phyloP scores from a whole-genome alignment of 1,284 basidiomycete genomes.

The Fomitopsis betulina region DNA sequence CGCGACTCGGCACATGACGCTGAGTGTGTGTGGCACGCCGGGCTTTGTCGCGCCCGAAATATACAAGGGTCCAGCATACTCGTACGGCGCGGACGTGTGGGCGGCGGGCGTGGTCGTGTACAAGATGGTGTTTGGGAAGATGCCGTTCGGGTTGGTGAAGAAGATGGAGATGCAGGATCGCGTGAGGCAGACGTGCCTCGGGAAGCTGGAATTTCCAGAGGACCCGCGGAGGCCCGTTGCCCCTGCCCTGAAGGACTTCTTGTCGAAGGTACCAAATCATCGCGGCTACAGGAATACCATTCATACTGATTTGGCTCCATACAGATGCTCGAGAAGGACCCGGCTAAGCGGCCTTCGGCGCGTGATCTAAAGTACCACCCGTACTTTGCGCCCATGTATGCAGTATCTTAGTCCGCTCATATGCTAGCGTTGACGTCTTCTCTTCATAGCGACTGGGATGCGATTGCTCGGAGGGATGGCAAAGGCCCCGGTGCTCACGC shows the following conservation, averaged over 20 bases:
- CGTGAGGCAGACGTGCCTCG: not conserved
- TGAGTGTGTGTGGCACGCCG: slow-evolving; percentile 4
- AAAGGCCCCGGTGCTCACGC: not conserved
- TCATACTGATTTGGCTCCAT: not conserved
- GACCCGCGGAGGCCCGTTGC: not conserved
- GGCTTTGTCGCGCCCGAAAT: slow-evolving; percentile 27
- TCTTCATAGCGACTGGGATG: not conserved
- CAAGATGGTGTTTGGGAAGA: slow-evolving; percentile 47
- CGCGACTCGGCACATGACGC: not conserved
- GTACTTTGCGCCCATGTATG: not conserved
- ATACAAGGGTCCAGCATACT: slow-evolving; percentile 35
- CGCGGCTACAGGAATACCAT: not conserved
- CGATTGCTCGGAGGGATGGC: not conserved
- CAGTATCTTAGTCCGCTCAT: too few relatives aligned
- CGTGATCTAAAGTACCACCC: not conserved
- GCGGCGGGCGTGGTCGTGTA: slow-evolving; percentile 58
- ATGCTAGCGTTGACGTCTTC: not conserved
- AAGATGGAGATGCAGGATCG: slow-evolving; percentile 1
- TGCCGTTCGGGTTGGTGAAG: not conserved
- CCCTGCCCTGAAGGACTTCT: not conserved
- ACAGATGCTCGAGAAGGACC: not conserved
- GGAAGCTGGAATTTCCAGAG: not conserved
- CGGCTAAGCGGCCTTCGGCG: not conserved
- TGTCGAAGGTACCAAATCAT: not conserved
- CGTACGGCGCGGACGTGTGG: slow-evolving; percentile 38